Evolutionary conservation across 2,329 filamentous ascomycete species (phyloP).

Genomic region (Fusarium sp.): DNA sequence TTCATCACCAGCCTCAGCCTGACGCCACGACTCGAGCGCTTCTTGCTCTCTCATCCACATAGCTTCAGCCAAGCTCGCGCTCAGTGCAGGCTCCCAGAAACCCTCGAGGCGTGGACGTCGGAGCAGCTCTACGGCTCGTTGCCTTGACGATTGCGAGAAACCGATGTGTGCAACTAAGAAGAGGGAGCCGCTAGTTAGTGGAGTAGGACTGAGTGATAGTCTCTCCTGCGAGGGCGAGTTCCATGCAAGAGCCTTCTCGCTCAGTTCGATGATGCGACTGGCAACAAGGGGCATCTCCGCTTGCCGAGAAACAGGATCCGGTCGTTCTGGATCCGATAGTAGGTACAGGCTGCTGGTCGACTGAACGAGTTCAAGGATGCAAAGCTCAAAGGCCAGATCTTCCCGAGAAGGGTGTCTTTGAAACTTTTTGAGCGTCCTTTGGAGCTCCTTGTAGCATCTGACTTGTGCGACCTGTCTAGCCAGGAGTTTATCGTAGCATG

Average conservation of each 20-base stretch:
- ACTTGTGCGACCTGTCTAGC: not conserved
- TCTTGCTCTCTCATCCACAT: not conserved
- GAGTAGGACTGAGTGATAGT: not conserved
- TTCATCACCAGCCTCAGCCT: not conserved
- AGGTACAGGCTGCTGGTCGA: not conserved
- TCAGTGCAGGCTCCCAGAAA: not conserved
- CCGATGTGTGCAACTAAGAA: slow-evolving; percentile 2
- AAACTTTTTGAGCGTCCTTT: not conserved
- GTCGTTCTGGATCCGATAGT: not conserved
- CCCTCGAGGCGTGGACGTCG: not conserved
- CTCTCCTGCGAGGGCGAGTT: not conserved
- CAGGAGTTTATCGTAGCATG: not conserved
- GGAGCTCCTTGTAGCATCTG: not conserved
- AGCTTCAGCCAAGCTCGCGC: not conserved
- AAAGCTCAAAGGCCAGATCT: not conserved
- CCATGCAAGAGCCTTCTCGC: not conserved
- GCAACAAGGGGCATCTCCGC: not conserved
- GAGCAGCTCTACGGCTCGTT: not conserved
- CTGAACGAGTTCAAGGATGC: not conserved
- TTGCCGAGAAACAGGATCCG: not conserved
- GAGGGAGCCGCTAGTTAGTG: not conserved
- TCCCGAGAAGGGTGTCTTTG: too few species aligned
- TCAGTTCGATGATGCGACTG: not conserved
- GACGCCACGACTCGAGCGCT: not conserved
- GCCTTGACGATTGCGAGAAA: not conserved